A percentile compares a stretch with the other conserved stretches of the same genome.
phyloP scores from a whole-genome alignment of 345 rosid genomes.

The Arabidopsis arenosa region DNA sequence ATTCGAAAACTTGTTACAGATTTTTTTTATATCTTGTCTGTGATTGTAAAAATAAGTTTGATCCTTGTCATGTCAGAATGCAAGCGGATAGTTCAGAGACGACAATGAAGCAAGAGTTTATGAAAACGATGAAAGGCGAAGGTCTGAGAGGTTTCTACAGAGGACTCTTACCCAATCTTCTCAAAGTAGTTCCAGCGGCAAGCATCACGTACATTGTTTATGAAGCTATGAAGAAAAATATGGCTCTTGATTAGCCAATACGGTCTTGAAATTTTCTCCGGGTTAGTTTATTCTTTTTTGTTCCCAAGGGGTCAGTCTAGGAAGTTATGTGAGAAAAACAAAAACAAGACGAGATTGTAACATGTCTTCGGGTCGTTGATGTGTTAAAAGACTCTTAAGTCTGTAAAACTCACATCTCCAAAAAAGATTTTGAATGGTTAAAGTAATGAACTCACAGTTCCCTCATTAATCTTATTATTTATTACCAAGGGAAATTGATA shows the following conservation, averaged over 20 bases:
- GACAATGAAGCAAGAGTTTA: conserved; percentile 85
- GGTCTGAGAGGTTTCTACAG: conserved; percentile 90
- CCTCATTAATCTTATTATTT: too few species aligned
- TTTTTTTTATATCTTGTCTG: background rate
- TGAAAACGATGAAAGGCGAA: conserved; percentile 81
- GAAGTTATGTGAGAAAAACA: conserved; percentile 26
- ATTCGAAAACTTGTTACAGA: background rate
- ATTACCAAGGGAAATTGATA: too few species aligned
- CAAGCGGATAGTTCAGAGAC: conserved; percentile 78
- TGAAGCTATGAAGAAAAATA: conserved; percentile 89
- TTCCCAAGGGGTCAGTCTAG: conserved; percentile 27
- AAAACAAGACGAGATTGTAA: conserved; percentile 14
- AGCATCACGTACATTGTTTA: conserved; percentile 73
- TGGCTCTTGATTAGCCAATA: conserved; percentile 63
- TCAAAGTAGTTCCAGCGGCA: conserved; percentile 72
- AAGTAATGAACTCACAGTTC: background rate
- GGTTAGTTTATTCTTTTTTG: conserved; percentile 32
- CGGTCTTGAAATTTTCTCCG: conserved; percentile 22
- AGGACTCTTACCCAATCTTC: conserved; percentile 94
- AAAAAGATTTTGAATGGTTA: conserved; percentile 7
- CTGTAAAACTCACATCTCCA: conserved; percentile 31
- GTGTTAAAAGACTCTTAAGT: conserved; percentile 26
- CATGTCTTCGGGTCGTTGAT: conserved; percentile 25
- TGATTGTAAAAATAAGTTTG: conserved; percentile 19
- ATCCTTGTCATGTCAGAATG: conserved; percentile 59